A percentile compares a stretch with the other conserved stretches of the same genome.
These are phyloP conservation scores for Tolypocladium amazonense DNA, from an alignment of 2,329 filamentous ascomycete genomes.

Conservation along the genomic window DNA sequence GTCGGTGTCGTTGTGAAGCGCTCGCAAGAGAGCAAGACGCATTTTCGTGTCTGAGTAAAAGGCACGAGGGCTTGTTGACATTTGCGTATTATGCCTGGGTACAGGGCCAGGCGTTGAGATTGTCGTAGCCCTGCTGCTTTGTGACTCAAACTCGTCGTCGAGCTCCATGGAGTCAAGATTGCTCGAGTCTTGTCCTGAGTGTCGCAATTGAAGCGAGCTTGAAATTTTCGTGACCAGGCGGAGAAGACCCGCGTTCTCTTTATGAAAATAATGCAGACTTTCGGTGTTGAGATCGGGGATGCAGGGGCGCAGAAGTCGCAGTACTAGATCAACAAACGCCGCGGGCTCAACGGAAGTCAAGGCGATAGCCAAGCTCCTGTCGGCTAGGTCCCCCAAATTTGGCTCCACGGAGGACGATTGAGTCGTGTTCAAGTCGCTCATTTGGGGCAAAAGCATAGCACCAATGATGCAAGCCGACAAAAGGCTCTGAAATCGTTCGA, in stretches of 20 bases:
- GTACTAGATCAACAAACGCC: conserved; percentile 33
- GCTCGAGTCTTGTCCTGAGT: conserved; percentile 13
- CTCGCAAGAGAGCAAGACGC: conserved; percentile 33
- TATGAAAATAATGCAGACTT: conserved; percentile 25
- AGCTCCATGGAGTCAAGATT: conserved; percentile 53
- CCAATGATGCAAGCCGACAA: conserved; percentile 36
- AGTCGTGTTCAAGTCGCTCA: conserved; percentile 34
- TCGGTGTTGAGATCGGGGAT: conserved; percentile 32
- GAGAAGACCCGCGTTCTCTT: conserved; percentile 29
- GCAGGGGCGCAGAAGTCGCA: conserved; percentile 32
- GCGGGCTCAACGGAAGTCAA: conserved; percentile 33
- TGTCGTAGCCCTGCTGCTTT: conserved; percentile 37
- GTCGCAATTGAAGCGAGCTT: conserved; percentile 10
- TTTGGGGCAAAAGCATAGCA: conserved; percentile 34
- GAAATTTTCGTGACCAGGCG: conserved; percentile 30
- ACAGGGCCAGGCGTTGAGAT: conserved; percentile 26
- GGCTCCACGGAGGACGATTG: conserved; percentile 39
- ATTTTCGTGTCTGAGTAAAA: conserved; percentile 38
- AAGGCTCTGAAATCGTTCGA: conserved; percentile 41
- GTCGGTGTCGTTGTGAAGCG: conserved; percentile 29
- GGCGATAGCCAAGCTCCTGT: conserved; percentile 28
- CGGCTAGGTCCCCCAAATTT: conserved; percentile 27
- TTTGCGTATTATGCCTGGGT: conserved; percentile 33
- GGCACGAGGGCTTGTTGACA: conserved; percentile 29
- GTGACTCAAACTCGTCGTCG: conserved; percentile 54